phyloP scores from a whole-genome alignment of 208 protist genomes.

The Endotrypanum monterogeii region DNA sequence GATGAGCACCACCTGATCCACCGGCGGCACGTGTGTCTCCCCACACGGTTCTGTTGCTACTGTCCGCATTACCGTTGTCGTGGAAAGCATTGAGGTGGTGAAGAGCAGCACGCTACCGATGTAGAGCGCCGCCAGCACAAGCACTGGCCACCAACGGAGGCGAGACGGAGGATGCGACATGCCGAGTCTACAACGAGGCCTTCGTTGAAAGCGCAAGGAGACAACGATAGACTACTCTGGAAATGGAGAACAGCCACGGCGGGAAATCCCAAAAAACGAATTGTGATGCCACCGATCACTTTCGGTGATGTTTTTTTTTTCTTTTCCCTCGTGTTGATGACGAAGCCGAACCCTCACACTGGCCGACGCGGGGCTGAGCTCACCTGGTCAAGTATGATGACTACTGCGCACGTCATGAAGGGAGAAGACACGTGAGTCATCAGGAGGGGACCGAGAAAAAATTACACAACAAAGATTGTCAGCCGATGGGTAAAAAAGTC shows the following conservation, averaged over 20 bases:
- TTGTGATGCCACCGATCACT: no score
- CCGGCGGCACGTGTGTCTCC: constrained; percentile 21
- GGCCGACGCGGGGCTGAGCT: no score
- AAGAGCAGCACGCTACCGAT: constrained; percentile 47
- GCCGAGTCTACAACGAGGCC: background rate
- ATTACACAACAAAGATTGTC: background rate
- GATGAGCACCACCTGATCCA: constrained; percentile 76
- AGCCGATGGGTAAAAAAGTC: background rate
- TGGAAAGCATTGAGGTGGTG: constrained; percentile 63
- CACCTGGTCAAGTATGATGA: no score
- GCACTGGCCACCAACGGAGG: constrained; percentile 16
- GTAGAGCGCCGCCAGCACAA: constrained; percentile 38
- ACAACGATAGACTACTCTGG: no score
- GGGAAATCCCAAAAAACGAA: no score
- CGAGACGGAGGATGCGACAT: background rate
- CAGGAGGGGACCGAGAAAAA: background rate
- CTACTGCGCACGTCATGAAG: background rate
- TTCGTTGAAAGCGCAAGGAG: no score
- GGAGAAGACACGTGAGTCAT: background rate
- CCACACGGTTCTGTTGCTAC: constrained; percentile 36
- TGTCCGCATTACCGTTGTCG: constrained; percentile 34
- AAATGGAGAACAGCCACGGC: no score
- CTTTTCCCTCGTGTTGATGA: no score
- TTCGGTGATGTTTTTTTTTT: no score
- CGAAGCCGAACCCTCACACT: no score